These are phyloP conservation scores for Camelina hispida DNA, from an alignment of 345 rosid genomes.

Conservation along the genomic window DNA sequence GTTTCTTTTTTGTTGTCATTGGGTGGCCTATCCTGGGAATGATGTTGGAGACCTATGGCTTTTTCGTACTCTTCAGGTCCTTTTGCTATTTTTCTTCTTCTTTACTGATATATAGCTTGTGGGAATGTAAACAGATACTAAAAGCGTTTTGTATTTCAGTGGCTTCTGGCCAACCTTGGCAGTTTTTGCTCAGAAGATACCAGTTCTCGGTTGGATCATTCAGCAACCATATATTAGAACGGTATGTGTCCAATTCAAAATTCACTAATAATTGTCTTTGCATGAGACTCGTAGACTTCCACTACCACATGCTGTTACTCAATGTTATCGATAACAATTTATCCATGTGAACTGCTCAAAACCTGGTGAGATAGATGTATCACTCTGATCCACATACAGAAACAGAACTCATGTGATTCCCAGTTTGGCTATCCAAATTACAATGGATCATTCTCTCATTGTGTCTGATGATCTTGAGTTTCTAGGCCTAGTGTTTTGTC, in stretches of 20 bases:
- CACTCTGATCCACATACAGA: not conserved
- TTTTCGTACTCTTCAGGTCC: constrained; percentile 91
- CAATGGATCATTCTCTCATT: constrained; percentile 9
- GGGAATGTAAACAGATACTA: constrained; percentile 14
- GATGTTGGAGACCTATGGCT: constrained; percentile 90
- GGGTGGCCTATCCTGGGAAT: constrained; percentile 99
- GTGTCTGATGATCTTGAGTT: constrained; percentile 31
- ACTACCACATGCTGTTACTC: not conserved
- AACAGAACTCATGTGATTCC: not conserved
- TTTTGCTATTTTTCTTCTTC: constrained; percentile 14
- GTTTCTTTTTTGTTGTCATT: constrained; percentile 88
- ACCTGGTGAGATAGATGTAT: constrained; percentile 1
- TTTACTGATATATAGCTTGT: constrained; percentile 4
- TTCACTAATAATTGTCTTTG: not conserved
- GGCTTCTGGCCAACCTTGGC: constrained; percentile 99
- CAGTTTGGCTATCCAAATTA: constrained; percentile 3
- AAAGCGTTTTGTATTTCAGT: constrained; percentile 51
- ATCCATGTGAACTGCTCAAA: constrained; percentile 4
- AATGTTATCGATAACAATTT: not conserved
- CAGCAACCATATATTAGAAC: constrained; percentile 88
- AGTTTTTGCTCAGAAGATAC: constrained; percentile 89
- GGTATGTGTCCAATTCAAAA: constrained; percentile 50
- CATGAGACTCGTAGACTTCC: not conserved
- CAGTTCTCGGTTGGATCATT: constrained; percentile 89
- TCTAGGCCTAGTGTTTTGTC: not conserved